Base-by-base conservation (phyloP, 2,329 filamentous ascomycete species). In the Chaetomium globosum region DNA sequence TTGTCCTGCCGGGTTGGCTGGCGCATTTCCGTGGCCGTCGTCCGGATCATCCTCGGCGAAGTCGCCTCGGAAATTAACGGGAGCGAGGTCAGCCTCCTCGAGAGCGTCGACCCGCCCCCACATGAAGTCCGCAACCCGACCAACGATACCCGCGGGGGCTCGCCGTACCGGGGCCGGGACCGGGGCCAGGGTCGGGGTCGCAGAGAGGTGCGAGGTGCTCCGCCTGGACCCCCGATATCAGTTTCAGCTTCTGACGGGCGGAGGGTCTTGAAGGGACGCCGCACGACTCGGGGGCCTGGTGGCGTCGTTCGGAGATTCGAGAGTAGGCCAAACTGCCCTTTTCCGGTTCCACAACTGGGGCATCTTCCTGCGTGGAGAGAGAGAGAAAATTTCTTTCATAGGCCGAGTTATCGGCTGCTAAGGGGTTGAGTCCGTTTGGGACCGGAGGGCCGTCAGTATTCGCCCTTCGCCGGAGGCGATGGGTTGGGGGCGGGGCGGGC, bases 371-470 rank as follows among this genome's bases (percentile, higher is more conserved):
- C 5, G 59, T 43, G 9, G 65, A 52, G 23, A 67, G 61, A 21
- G 51, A 28, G 1, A 77, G 75, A 8, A 84, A 67, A 28, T 76
- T 76, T 4, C 79, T 16, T 43, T n/a, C 77, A 69, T 88, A 88
- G 0, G 81, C 82, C 87, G 86, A 89, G 69, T 77, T 88, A 67
- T 87, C 87, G 72, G 85, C 85, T 1, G 81, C 85, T 19, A 88
- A 73, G 0, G 83, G 82, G 59, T 86, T 83, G 61, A 82, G 76
- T 2, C 75, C 74, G 9, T 79, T 75, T 4, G 76, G 77, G 6
- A 74, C 72, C 52, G 77, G 78, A 4, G 83, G 83, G 0, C 85
- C 85, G 70, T 88, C 86, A 0, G 86, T 88, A 58, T 81, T 78
- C 31, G 86, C 80, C 52, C 86, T 79, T 21, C 82, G 83, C 46